Evolutionary conservation across 2,329 filamentous ascomycete genomes (phyloP), one percentile per base, ranked within the genome.

Genomic region (Stachybotrys chartarum): DNA sequence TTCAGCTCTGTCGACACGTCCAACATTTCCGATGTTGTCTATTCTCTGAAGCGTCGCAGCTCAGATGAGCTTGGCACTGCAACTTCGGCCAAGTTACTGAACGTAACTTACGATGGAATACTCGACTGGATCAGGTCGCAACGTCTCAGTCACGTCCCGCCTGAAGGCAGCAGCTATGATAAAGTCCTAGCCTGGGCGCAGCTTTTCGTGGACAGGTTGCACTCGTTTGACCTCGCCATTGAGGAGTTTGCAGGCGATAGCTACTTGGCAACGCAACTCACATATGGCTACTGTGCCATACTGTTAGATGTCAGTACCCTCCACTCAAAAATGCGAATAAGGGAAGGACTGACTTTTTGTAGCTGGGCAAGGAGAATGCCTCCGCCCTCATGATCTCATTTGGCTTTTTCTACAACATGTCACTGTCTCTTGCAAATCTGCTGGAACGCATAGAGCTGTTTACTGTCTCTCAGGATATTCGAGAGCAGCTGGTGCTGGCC

Each of bases 101-200:
- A 58, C 54, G 58, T 57, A 17, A 63, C 59, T 14, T 61, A 68
- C 51, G 58, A 63, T 30, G 65, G 62, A 3, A 57, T 70, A 5
- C 50, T 66, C 3, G 70, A 72, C 7, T 74, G 70, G 70, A 73
- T 74, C 47, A 61, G 69, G 12, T 54, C 62, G 10, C 63, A 73
- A 59, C 69, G 72, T 16, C 68, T 74, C 68, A 69, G 63, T 54
- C 63, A 69, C 47, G 58, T 74, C 17, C 72, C 72, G 0, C 64
- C 70, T 0, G 70, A 73, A 56, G 72, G 72, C 39, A 73, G 72
- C 59, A 67, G 63, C 55, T 73, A 73, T 52, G 72, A 74, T 56
- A 73, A 71, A 54, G 72, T 72, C 3, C 60, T 74, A 11, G 61
- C 64, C 2, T 73, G 71, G 72, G 70, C 72, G 0, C 64, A 69